Conservation (phyloP, 2,329 filamentous ascomycete genomes). For the Emericellopsis cladophorae region DNA sequence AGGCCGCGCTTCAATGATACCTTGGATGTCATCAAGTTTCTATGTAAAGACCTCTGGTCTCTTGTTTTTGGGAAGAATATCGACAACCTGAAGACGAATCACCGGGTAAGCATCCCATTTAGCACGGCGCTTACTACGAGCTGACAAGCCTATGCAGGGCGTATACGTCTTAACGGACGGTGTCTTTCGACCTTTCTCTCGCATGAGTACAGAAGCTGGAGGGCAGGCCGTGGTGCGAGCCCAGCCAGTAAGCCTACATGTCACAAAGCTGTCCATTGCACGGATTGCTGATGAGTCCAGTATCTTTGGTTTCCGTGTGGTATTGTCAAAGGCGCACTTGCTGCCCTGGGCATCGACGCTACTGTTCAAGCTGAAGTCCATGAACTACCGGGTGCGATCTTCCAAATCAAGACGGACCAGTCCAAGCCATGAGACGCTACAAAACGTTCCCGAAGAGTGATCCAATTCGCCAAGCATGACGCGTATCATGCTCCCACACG, state of each 20-base stretch:
- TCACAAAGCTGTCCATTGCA: conserved; percentile 1
- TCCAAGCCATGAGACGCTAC: conserved; percentile 40
- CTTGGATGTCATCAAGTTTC: conserved; percentile 92
- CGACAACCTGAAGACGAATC: conserved; percentile 97
- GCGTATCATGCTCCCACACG: no score
- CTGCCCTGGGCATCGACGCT: conserved; percentile 81
- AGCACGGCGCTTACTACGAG: neutral
- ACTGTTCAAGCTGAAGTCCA: conserved; percentile 84
- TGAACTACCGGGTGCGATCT: conserved; percentile 78
- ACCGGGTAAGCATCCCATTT: conserved; percentile 46
- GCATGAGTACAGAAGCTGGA: conserved; percentile 76
- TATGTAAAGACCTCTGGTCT: conserved; percentile 97
- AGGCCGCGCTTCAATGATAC: conserved; percentile 83
- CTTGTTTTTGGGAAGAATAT: conserved; percentile 93
- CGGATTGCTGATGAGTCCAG: conserved; percentile 25
- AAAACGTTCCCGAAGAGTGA: no score
- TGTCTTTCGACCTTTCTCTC: conserved; percentile 72
- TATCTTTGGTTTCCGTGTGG: conserved; percentile 95
- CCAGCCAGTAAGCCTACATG: conserved; percentile 52
- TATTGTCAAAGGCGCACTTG: conserved; percentile 79
- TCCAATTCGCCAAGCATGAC: neutral
- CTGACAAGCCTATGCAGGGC: conserved; percentile 37
- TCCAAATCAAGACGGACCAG: conserved; percentile 83
- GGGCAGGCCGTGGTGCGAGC: conserved; percentile 62
- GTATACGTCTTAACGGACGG: conserved; percentile 95